phyloP scores from a whole-genome alignment of 148 eudicot species.

The Talinum fruticosum region DNA sequence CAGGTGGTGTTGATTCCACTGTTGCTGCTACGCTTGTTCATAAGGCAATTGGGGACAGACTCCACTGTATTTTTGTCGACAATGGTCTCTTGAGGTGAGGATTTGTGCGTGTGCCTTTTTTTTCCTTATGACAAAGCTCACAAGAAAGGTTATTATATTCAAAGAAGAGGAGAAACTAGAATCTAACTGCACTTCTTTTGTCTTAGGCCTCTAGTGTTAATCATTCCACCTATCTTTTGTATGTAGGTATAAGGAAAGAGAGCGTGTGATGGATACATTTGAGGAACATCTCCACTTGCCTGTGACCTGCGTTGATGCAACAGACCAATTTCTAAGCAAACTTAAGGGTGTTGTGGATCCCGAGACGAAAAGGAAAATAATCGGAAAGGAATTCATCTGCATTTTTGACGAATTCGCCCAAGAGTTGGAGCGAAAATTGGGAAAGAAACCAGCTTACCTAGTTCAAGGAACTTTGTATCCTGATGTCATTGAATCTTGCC shows the following conservation, averaged over 20 bases:
- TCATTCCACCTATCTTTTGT: background rate
- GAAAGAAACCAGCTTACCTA: constrained; percentile 66
- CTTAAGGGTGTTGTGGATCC: constrained; percentile 88
- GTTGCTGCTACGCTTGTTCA: constrained; percentile 98
- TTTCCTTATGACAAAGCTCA: background rate
- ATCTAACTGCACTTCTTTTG: background rate
- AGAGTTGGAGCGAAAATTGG: constrained; percentile 64
- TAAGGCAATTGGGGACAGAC: constrained; percentile 91
- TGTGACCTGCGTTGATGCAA: constrained; percentile 83
- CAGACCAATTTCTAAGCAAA: constrained; percentile 72
- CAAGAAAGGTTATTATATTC: background rate
- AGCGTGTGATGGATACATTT: constrained; percentile 91
- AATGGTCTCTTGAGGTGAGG: constrained; percentile 87
- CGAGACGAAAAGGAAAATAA: constrained; percentile 84
- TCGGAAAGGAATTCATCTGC: constrained; percentile 84
- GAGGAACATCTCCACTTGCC: constrained; percentile 88
- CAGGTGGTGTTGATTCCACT: constrained; percentile 98
- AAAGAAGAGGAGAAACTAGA: background rate
- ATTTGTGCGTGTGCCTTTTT: no score
- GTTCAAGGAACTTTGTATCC: constrained; percentile 99
- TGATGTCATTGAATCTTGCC: constrained; percentile 96
- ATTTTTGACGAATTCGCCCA: constrained; percentile 84
- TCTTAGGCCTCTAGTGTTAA: background rate
- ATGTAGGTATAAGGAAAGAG: constrained; percentile 79
- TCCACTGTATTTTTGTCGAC: constrained; percentile 91